A percentile compares a stretch with the other conserved stretches of the same genome.
Conservation (phyloP, 139 green algal genomes). For the Eudorina sp. region DNA sequence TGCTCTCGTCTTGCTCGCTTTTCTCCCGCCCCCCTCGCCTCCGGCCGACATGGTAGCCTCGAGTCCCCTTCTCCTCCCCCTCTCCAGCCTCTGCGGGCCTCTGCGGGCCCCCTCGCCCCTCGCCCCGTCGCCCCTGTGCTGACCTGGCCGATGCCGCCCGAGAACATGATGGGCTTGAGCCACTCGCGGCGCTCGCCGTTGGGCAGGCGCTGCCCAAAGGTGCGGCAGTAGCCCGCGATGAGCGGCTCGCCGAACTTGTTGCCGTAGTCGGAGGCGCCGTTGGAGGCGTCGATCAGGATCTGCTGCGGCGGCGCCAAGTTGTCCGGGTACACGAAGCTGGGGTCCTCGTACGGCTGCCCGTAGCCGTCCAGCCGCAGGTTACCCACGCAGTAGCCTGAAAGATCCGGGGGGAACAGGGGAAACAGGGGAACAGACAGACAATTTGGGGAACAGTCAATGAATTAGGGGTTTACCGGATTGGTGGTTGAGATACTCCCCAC, state of each 20-base stretch:
- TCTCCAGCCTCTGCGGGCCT: too few relatives aligned
- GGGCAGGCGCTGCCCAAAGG: constrained; percentile 92
- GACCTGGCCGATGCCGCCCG: constrained; percentile 49
- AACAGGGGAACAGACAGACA: too few relatives aligned
- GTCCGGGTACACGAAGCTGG: constrained; percentile 77
- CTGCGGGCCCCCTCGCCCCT: too few relatives aligned
- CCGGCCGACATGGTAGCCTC: too few relatives aligned
- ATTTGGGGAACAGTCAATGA: too few relatives aligned
- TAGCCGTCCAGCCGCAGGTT: constrained; percentile 89
- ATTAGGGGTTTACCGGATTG: too few relatives aligned
- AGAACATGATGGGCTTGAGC: constrained; percentile 99
- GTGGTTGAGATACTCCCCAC: too few relatives aligned
- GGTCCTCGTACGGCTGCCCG: constrained; percentile 67
- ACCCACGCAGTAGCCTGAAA: constrained; percentile 93
- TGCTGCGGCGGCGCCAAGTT: constrained; percentile 88
- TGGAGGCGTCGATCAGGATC: constrained; percentile 98
- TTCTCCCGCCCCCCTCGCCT: too few relatives aligned
- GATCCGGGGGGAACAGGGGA: not conserved
- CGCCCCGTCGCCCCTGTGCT: not conserved
- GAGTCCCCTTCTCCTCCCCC: too few relatives aligned
- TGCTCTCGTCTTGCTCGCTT: too few relatives aligned
- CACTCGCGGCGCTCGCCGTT: constrained; percentile 95
- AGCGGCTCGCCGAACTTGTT: constrained; percentile 99
- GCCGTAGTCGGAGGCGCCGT: constrained; percentile 97
- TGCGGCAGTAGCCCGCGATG: constrained; percentile 94